Evolutionary conservation across 1,139 yeast genomes (phyloP), one percentile per base, ranked within the genome.

Genomic region (Lodderomyces theae): DNA sequence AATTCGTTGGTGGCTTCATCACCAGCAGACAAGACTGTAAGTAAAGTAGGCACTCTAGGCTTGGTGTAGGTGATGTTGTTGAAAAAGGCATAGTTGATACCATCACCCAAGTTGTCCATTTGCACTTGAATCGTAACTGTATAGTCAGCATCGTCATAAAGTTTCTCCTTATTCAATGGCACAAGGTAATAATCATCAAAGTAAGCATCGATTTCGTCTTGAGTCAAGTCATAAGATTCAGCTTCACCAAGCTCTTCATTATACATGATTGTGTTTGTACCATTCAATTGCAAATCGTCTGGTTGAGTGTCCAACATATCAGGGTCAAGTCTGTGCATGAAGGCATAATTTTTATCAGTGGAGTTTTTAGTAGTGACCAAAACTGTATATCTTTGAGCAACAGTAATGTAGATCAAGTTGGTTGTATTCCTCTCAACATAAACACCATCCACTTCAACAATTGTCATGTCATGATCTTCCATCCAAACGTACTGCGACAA

Each of bases 391-490:
- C 94, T 72, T 63, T 85, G 92, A 26, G 88, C 94, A 26, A 80
- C 83, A 1, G 88, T 71, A 35, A 85, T 56, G 53, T 83, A 82
- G 37, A 83, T 51, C 57, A 78, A 66, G 34, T 77, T 73, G n/a
- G 85, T 77, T 4, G 60, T 66, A 43, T 70, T 68, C 11, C 83
- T 84, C 47, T 80, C 69, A 15, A 81, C 82, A 44, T 73, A 76
- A 21, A 80, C 71, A 46, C 94, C 94, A 61, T 85, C 94, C 18
- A 82, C 79, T 57, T 83, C 92, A 39, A 85, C 86, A 40, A 85
- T 70, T 22, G 76, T 75, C 47, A 85, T 64, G 13, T 74, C 78
- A 56, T 84, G 90, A 51, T 77, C 88, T 54, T 84, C 88, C 48
- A 84, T 65, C 50, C 74, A 76, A 30, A 85, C 50, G 51, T 79